phyloP scores from a whole-genome alignment of 2,329 filamentous ascomycete genomes.

The Aspergillus candidus region DNA sequence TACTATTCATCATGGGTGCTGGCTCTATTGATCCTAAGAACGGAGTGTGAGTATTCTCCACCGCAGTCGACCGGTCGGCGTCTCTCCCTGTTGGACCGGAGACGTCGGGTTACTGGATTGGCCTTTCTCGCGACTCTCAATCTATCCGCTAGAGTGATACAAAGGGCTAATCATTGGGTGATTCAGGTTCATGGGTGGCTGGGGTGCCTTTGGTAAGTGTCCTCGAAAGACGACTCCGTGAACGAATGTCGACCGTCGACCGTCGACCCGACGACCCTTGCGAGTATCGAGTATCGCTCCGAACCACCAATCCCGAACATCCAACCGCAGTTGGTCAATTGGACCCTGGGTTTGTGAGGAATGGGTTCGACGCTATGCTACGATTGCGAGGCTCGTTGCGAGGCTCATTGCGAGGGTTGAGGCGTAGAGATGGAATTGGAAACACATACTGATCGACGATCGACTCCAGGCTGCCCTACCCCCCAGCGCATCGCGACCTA shows the following conservation, averaged over 20 bases:
- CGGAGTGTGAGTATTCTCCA: slow-evolving; percentile 36
- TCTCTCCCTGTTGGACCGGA: slow-evolving; percentile 5
- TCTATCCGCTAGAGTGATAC: background rate
- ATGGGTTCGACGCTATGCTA: no score
- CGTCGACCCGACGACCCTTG: background rate
- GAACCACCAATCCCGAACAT: background rate
- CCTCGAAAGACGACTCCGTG: background rate
- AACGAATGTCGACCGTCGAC: slow-evolving; percentile 7
- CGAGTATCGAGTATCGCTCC: background rate
- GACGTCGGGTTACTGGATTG: slow-evolving; percentile 1
- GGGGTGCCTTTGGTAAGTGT: slow-evolving; percentile 68
- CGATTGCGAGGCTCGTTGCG: no score
- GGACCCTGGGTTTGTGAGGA: no score
- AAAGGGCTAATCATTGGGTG: slow-evolving; percentile 20
- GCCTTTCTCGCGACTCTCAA: background rate
- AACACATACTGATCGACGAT: background rate
- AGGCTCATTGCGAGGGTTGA: background rate
- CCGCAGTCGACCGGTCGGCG: background rate
- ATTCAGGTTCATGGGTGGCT: slow-evolving; percentile 64
- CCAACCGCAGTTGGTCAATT: no score
- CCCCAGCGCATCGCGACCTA: slow-evolving; percentile 61
- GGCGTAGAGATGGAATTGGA: background rate
- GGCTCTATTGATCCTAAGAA: slow-evolving; percentile 37
- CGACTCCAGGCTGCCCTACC: slow-evolving; percentile 28
- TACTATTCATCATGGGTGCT: slow-evolving; percentile 31